Evolutionary conservation across 2,329 filamentous ascomycete species (phyloP).

Genomic region (Rhinocladiella mackenziei): DNA sequence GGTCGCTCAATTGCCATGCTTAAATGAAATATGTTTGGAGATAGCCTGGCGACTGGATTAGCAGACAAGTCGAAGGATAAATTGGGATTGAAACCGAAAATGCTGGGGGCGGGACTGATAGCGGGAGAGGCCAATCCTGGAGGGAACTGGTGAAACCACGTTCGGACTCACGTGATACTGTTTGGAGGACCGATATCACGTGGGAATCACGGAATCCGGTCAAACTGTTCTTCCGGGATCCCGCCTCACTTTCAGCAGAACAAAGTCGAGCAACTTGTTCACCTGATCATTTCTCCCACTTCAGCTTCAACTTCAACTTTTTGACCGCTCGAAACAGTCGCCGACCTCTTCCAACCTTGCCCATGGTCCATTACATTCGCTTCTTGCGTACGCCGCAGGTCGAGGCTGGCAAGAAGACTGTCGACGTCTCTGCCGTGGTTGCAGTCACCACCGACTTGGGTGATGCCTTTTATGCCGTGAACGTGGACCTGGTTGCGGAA

Average conservation of each 20-base stretch:
- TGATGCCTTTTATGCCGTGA: constrained; percentile 56
- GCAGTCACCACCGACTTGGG: constrained; percentile 68
- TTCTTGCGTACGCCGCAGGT: constrained; percentile 61
- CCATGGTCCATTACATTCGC: constrained; percentile 60
- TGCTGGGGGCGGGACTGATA: not conserved
- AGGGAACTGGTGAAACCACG: not conserved
- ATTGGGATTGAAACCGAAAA: constrained; percentile 1
- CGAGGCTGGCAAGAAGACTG: constrained; percentile 41
- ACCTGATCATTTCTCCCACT: constrained; percentile 4
- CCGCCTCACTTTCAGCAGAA: constrained; percentile 10
- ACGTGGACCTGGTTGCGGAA: constrained; percentile 38
- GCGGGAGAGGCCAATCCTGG: not conserved
- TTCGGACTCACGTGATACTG: constrained; percentile 1
- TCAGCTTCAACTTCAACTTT: constrained; percentile 1
- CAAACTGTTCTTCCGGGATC: constrained; percentile 4
- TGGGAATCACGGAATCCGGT: too few species aligned
- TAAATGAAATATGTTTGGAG: constrained; percentile 29
- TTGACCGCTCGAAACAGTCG: not conserved
- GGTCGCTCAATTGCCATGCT: constrained; percentile 21
- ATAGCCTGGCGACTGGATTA: too few species aligned
- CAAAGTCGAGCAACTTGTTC: constrained; percentile 4
- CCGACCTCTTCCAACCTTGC: not conserved
- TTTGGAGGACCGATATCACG: too few species aligned
- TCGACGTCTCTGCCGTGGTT: constrained; percentile 51
- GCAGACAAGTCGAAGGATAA: too few species aligned